Evolutionary conservation across 768 basidiomycete genomes (phyloP).

Genomic region (Lactarius quietus): DNA sequence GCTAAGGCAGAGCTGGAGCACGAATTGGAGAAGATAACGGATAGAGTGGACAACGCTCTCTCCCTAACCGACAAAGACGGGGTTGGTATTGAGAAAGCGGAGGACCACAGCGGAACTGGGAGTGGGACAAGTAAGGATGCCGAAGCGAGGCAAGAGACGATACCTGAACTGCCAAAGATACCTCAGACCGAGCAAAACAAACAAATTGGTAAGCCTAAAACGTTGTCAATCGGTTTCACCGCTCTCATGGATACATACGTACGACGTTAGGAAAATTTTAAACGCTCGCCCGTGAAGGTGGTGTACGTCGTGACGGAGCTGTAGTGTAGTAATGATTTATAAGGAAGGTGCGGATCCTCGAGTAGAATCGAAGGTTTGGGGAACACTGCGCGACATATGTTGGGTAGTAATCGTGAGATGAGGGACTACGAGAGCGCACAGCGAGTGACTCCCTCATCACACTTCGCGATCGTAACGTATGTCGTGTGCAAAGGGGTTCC

Average conservation of each 20-base stretch:
- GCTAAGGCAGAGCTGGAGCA: not conserved
- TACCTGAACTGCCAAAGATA: not conserved
- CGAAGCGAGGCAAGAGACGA: not conserved
- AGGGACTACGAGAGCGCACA: not conserved
- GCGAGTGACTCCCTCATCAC: not conserved
- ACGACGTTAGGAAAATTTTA: not conserved
- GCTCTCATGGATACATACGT: not conserved
- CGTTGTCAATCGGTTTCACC: not conserved
- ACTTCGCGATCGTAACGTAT: not conserved
- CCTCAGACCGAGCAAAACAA: not conserved
- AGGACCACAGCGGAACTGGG: not conserved
- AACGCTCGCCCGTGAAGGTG: not conserved
- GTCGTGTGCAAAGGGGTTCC: not conserved
- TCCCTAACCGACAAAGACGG: constrained; percentile 11
- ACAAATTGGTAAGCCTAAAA: not conserved
- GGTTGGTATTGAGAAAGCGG: not conserved
- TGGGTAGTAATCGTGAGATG: not conserved
- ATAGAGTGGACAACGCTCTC: constrained; percentile 7
- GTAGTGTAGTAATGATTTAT: not conserved
- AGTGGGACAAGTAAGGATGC: not conserved
- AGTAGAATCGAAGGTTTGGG: not conserved
- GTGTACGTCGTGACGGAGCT: not conserved
- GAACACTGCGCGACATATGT: not conserved
- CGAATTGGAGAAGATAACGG: constrained; percentile 15
- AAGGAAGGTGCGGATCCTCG: not conserved